Percentiles rank a stretch among this genome's conserved stretches.
Evolutionary conservation across 306 rosid species (phyloP).

Genomic region (Vigna mungo): DNA sequence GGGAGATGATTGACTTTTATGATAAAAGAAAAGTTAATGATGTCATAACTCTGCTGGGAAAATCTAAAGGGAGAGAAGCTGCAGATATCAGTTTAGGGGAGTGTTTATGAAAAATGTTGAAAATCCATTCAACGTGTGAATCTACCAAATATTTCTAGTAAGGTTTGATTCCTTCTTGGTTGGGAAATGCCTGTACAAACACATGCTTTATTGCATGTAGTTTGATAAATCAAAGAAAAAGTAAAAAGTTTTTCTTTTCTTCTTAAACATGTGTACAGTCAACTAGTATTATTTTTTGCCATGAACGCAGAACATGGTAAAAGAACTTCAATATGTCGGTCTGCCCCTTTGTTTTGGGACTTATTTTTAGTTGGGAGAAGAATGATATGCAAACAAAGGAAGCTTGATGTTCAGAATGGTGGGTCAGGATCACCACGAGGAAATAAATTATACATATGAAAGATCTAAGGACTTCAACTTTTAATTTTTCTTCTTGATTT

Average conservation of each 20-base stretch:
- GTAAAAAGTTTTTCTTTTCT: not conserved
- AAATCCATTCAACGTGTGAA: not conserved
- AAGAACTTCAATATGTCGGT: slow-evolving; percentile 4
- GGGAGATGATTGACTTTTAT: slow-evolving; percentile 9
- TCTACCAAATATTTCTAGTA: not conserved
- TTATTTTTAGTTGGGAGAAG: not conserved
- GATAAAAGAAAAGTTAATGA: slow-evolving; percentile 26
- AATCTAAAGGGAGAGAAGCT: slow-evolving; percentile 20
- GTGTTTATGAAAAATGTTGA: not conserved
- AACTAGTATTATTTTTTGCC: not conserved
- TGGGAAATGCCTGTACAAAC: not conserved
- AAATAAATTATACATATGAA: slow-evolving; percentile 16
- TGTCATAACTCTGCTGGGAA: slow-evolving; percentile 6
- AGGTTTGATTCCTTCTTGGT: not conserved
- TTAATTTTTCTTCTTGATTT: not conserved
- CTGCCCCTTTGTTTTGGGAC: not conserved
- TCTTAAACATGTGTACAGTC: not conserved
- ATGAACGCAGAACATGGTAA: slow-evolving; percentile 1
- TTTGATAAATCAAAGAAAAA: slow-evolving; percentile 13
- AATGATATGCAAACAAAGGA: slow-evolving; percentile 6
- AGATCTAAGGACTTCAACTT: slow-evolving; percentile 21
- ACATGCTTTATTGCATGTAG: not conserved
- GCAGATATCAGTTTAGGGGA: slow-evolving; percentile 5
- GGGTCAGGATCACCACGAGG: not conserved
- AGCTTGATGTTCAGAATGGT: slow-evolving; percentile 21